phyloP scores from a whole-genome alignment of 2,329 filamentous ascomycete genomes.

The Cladosporium sp. region DNA sequence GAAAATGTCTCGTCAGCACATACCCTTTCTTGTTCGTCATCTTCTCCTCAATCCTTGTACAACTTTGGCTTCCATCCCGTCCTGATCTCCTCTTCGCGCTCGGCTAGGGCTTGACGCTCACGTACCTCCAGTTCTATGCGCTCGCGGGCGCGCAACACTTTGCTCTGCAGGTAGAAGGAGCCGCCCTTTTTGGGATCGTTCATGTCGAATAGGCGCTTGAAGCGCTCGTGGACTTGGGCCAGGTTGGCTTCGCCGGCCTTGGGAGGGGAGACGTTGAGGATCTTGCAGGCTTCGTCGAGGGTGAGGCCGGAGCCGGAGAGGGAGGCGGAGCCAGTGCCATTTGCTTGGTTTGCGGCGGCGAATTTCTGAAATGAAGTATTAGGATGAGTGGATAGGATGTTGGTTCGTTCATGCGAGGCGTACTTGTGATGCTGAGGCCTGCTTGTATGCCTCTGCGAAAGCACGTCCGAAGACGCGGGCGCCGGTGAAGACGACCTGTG shows the following conservation, averaged over 20 bases:
- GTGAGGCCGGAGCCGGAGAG: constrained; percentile 73
- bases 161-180: constrained; percentile 98
- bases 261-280: constrained; percentile 91
- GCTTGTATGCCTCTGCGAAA: constrained; percentile 91
- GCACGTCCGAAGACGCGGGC: constrained; percentile 89
- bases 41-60: constrained; percentile 70
- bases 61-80: constrained; percentile 94
- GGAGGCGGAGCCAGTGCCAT: constrained; percentile 49
- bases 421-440: constrained; percentile 73
- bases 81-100: constrained; percentile 74
- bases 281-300: constrained; percentile 94
- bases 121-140: constrained; percentile 84
- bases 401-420: neutral
- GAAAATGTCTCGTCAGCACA: constrained; percentile 20
- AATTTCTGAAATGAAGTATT: constrained; percentile 33
- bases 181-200: constrained; percentile 96
- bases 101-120: constrained; percentile 68
- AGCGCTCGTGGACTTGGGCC: constrained; percentile 77
- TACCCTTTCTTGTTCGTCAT: constrained; percentile 12
- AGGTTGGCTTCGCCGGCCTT: constrained; percentile 74
- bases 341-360: constrained; percentile 29
- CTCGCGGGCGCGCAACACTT: constrained; percentile 87
- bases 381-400: neutral
- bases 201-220: constrained; percentile 90
- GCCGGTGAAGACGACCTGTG: constrained; percentile 88